Evolutionary conservation across 768 basidiomycete genomes (phyloP).

Genomic region (Amanita subjunquillea): DNA sequence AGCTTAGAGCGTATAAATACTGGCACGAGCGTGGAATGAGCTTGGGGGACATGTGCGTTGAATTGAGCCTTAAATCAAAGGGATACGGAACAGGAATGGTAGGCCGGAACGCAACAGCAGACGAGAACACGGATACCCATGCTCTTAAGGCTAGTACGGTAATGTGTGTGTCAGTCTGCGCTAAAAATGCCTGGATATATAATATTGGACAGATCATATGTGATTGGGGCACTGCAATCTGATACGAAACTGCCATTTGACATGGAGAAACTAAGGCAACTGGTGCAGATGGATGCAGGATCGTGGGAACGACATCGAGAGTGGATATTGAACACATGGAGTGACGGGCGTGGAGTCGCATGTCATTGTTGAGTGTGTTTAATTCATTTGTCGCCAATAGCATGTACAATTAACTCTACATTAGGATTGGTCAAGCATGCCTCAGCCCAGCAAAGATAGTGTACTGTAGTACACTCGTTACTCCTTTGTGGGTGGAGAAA

Average conservation of each 20-base stretch:
- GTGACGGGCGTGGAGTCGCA: background rate
- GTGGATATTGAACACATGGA: slow-evolving; percentile 13
- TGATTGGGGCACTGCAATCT: slow-evolving; percentile 18
- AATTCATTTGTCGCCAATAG: background rate
- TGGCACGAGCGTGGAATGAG: slow-evolving; percentile 19
- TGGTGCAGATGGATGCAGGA: slow-evolving; percentile 20
- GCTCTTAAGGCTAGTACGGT: slow-evolving; percentile 18
- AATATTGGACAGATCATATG: slow-evolving; percentile 16
- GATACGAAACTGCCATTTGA: slow-evolving; percentile 19
- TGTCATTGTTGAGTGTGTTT: background rate
- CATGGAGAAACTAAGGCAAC: slow-evolving; percentile 16
- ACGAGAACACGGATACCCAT: background rate
- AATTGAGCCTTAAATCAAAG: slow-evolving; percentile 14
- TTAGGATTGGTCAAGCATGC: too few species aligned
- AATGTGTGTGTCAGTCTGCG: slow-evolving; percentile 15
- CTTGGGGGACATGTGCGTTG: slow-evolving; percentile 19
- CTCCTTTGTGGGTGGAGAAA: too few species aligned
- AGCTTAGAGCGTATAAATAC: slow-evolving; percentile 21
- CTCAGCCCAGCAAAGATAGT: too few species aligned
- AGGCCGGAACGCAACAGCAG: too few species aligned
- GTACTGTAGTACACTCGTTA: too few species aligned
- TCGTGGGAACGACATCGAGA: slow-evolving; percentile 20
- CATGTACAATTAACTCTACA: background rate
- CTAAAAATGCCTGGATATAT: background rate
- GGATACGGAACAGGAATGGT: background rate